These are phyloP conservation scores for Knoxdaviesia capensis DNA, from an alignment of 2,329 filamentous ascomycete genomes.

Conservation along the genomic window DNA sequence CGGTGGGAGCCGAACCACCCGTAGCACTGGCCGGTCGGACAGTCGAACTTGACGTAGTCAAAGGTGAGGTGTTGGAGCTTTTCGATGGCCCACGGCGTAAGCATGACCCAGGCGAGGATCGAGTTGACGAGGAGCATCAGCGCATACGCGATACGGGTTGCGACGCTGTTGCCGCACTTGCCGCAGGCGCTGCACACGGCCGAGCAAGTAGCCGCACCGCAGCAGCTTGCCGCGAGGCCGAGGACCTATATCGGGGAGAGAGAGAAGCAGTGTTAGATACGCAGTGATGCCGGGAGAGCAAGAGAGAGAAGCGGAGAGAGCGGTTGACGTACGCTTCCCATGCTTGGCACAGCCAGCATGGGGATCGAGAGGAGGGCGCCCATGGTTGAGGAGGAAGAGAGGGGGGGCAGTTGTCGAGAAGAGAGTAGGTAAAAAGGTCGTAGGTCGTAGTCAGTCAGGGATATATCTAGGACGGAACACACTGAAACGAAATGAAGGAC, in stretches of 20 bases:
- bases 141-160: slow-evolving; percentile 90
- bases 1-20: slow-evolving; percentile 93
- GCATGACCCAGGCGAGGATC: slow-evolving; percentile 95
- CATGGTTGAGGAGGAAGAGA: slow-evolving; percentile 31
- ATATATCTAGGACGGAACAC: neutral
- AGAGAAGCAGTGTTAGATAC: neutral
- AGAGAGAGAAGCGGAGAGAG: neutral
- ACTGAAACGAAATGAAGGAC: neutral
- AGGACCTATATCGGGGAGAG: slow-evolving; percentile 32
- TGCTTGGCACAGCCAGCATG: slow-evolving; percentile 69
- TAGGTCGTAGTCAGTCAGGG: neutral
- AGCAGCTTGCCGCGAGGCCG: slow-evolving; percentile 74
- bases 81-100: slow-evolving; percentile 94
- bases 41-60: slow-evolving; percentile 91
- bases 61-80: slow-evolving; percentile 83
- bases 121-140: slow-evolving; percentile 91
- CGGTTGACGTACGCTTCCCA: slow-evolving; percentile 50
- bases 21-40: slow-evolving; percentile 75
- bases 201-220: slow-evolving; percentile 88
- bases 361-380: slow-evolving; percentile 81
- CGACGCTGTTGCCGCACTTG: slow-evolving; percentile 94
- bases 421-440: neutral
- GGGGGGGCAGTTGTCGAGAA: neutral
- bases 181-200: slow-evolving; percentile 90
- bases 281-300: neutral